These are phyloP conservation scores for Hirschfeldia incana DNA, from an alignment of 345 rosid species.

Conservation along the genomic window DNA sequence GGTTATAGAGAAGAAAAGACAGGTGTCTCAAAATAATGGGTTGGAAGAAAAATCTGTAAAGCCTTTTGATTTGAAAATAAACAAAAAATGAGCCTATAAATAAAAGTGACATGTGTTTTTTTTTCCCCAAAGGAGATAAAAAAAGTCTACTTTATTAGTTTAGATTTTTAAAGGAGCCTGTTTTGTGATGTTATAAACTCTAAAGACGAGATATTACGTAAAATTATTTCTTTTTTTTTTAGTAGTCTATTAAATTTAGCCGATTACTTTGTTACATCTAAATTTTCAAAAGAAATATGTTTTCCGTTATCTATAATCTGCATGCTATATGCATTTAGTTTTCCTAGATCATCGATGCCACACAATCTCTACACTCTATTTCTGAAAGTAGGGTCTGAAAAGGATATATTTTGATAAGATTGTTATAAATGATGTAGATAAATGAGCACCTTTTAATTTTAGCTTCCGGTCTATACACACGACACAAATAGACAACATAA, in stretches of 20 bases:
- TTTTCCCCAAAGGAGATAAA: no score
- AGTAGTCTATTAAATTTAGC: not conserved
- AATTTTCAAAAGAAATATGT: not conserved
- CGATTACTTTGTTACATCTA: not conserved
- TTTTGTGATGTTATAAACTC: not conserved
- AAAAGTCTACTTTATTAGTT: no score
- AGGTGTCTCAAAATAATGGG: no score
- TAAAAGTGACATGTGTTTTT: no score
- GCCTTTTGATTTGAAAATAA: no score
- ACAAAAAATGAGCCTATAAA: no score
- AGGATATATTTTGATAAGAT: constrained; percentile 3
- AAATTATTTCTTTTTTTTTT: no score
- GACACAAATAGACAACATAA: not conserved
- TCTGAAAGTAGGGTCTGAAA: constrained; percentile 7
- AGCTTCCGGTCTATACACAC: not conserved
- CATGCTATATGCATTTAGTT: constrained; percentile 8
- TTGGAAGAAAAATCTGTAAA: no score
- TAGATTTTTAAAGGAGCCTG: not conserved
- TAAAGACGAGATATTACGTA: not conserved
- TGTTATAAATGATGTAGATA: constrained; percentile 4
- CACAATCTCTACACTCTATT: not conserved
- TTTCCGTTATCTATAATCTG: not conserved
- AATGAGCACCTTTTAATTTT: not conserved
- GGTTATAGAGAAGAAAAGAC: no score
- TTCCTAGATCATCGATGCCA: constrained; percentile 9